These are phyloP conservation scores for Rhynchospora breviuscula DNA, from an alignment of 176 grass and related monocot species.

Conservation along the genomic window DNA sequence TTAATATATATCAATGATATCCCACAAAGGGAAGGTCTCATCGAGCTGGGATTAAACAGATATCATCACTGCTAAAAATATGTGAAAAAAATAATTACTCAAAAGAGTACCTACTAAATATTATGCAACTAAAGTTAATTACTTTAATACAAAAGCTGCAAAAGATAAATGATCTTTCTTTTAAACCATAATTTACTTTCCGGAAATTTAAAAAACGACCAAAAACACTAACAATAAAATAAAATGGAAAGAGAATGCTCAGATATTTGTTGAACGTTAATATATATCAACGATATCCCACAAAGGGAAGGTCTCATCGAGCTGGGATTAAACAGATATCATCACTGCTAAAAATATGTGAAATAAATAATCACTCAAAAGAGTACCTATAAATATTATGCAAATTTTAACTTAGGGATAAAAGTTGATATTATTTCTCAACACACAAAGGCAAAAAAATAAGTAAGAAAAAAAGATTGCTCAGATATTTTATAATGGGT, in stretches of 20 bases:
- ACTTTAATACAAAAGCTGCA: too few species aligned
- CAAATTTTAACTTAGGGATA: background rate
- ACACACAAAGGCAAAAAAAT: background rate
- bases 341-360: slow-evolving; percentile 1
- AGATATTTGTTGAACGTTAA: slow-evolving; percentile 48
- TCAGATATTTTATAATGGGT: slow-evolving; percentile 27
- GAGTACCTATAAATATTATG: background rate
- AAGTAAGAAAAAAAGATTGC: background rate
- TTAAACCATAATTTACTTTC: too few species aligned
- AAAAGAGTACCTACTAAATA: background rate
- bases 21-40: slow-evolving; percentile 70
- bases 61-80: slow-evolving; percentile 12
- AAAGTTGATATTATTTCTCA: background rate
- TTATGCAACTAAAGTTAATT: background rate
- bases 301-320: slow-evolving; percentile 72
- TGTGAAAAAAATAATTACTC: background rate
- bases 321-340: slow-evolving; percentile 53
- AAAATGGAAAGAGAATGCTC: slow-evolving; percentile 21
- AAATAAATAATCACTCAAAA: background rate
- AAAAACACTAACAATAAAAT: background rate
- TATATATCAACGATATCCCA: slow-evolving; percentile 50
- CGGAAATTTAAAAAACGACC: too few species aligned
- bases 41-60: slow-evolving; percentile 70
- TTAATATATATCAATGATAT: slow-evolving; percentile 40
- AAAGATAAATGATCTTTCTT: too few species aligned